Evolutionary conservation across 768 basidiomycete genomes (phyloP).

Genomic region (Leccinum obscurum): DNA sequence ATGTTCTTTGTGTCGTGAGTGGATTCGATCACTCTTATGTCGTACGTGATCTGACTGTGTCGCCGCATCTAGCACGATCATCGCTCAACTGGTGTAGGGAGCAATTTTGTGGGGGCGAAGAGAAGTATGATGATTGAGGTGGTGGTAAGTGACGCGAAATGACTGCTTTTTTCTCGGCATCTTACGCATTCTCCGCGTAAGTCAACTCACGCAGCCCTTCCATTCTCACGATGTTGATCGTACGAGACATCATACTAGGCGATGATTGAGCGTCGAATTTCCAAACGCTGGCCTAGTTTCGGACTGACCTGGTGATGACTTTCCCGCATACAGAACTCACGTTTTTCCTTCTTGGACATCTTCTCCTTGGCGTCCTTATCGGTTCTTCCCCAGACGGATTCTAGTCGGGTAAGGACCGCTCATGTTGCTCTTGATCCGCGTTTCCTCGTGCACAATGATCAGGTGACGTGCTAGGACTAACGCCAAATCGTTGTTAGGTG

Average conservation of each 20-base stretch:
- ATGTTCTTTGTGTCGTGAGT: constrained; percentile 89
- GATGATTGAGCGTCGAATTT: constrained; percentile 25
- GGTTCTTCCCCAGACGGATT: constrained; percentile 72
- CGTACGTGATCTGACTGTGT: background rate
- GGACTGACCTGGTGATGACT: constrained; percentile 11
- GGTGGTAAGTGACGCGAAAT: constrained; percentile 59
- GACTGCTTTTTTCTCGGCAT: background rate
- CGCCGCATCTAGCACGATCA: constrained; percentile 51
- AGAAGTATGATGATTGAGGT: constrained; percentile 99
- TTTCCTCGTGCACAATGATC: background rate
- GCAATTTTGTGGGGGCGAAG: constrained; percentile 86
- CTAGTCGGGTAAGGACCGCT: background rate
- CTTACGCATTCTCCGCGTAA: background rate
- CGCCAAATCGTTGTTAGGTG: constrained; percentile 43
- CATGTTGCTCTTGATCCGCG: constrained; percentile 4
- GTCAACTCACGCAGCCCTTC: constrained; percentile 63
- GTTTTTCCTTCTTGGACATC: constrained; percentile 84
- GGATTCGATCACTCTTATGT: background rate
- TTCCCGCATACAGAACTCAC: constrained; percentile 40
- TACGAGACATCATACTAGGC: constrained; percentile 47
- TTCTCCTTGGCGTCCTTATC: constrained; percentile 80
- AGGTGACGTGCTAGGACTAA: background rate
- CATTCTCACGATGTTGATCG: constrained; percentile 79
- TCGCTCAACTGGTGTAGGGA: constrained; percentile 89
- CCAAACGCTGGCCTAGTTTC: constrained; percentile 5